Base-by-base conservation (phyloP, 805 yeast species). In the Cyberlindnera mycetangii region DNA sequence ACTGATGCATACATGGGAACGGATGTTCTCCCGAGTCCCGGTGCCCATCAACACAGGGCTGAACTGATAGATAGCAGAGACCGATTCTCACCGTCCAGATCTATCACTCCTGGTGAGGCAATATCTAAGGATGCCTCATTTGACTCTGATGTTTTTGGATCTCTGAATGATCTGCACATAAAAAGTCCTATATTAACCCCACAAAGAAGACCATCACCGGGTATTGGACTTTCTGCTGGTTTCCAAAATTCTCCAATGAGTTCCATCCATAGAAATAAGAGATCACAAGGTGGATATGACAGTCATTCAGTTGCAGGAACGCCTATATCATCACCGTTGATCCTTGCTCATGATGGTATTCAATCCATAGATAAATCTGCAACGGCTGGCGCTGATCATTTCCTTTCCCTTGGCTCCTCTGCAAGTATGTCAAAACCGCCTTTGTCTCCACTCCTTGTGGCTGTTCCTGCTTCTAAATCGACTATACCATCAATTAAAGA, bases 401-500 rank as follows among this genome's bases (percentile, higher is more conserved):
- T 55, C 20, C 54, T 64, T 3, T 52, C 60, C 7, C 45, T 45
- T 18, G 39, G 52, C 12, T 41, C 57, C 3, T 30, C 42, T 32
- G 46, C 54, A 3, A 55, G 53, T 33, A 45, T 53, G 2, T 57
- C 69, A 3, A 81, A 79, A 45, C 81, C 85, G 3, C 96, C 95
- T 5, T 61, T 87, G 25, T 88, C 96, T 0, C 97, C 97, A 0
- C 66, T 89, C 17, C 64, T 89, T 35, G 78, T 87, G 1, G 83
- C 92, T 1, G 76, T 81, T 10, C 74, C 84, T 2, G 74, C 81
- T 5, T 48, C 74, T 0, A 65, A 68, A 27, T 74, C 85, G 0
- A 59, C 74, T 0, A 67, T 72, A 3, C 93, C 95, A 0, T 81
- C 88, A 2, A 89, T 92, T 24, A 78, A 75, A 47, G 98, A 95